These are phyloP conservation scores for Leonotis leonurus DNA, from an alignment of 257 asterid genomes.

Conservation along the genomic window DNA sequence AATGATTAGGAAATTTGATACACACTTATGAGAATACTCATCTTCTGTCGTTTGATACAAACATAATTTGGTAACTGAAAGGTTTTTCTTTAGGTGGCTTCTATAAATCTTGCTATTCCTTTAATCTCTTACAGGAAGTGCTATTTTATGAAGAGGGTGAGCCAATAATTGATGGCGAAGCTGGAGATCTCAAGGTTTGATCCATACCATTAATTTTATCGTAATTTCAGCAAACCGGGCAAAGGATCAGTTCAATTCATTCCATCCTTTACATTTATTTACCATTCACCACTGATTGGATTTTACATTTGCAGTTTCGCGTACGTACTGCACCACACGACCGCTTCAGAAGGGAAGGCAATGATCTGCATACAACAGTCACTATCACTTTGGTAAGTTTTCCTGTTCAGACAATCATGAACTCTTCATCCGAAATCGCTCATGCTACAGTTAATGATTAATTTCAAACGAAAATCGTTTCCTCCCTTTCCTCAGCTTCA, in stretches of 20 bases:
- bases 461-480: background rate
- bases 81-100: background rate
- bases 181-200: conserved; percentile 92
- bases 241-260: background rate
- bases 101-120: background rate
- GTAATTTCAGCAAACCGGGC: background rate
- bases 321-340: conserved; percentile 88
- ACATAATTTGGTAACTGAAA: background rate
- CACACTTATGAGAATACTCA: too few species aligned
- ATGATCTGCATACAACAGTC: conserved; percentile 72
- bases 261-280: conserved; percentile 7
- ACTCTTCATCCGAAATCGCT: background rate
- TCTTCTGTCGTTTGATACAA: background rate
- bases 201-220: conserved; percentile 2
- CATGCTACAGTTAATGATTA: background rate
- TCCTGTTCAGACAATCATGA: background rate
- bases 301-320: conserved; percentile 54
- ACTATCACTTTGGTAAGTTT: conserved; percentile 71
- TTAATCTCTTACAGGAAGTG: conserved; percentile 54
- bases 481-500: conserved; percentile 49
- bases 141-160: conserved; percentile 93
- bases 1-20: too few species aligned
- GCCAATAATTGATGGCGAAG: conserved; percentile 89
- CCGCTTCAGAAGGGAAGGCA: conserved; percentile 78
- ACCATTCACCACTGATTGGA: background rate